Evolutionary conservation across 495 filamentous ascomycete genomes (phyloP).

Genomic region (Bombardia bombarda): DNA sequence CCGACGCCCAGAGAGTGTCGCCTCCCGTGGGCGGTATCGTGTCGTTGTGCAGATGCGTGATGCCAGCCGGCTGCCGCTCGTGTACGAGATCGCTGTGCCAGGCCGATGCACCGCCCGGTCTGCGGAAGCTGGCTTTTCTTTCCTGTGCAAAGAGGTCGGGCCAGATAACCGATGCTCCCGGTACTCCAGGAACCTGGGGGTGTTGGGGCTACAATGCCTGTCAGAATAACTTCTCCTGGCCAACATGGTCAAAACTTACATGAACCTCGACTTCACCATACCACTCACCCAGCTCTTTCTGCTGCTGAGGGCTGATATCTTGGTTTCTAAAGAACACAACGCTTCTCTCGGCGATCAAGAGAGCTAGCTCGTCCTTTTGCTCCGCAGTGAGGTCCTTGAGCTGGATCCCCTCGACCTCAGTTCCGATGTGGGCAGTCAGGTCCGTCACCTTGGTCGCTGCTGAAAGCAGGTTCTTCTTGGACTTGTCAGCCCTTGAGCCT

Average conservation of each 20-base stretch:
- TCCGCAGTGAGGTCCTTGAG: constrained; percentile 59
- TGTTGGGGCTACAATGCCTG: constrained; percentile 50
- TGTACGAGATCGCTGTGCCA: constrained; percentile 70
- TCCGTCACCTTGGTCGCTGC: constrained; percentile 60
- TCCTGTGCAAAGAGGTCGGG: constrained; percentile 55
- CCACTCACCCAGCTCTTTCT: constrained; percentile 56
- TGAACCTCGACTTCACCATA: constrained; percentile 63
- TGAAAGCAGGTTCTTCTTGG: constrained; percentile 55
- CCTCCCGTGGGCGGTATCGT: constrained; percentile 58
- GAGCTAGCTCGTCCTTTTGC: constrained; percentile 63
- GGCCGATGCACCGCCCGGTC: constrained; percentile 53
- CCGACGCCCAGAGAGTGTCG: constrained; percentile 66
- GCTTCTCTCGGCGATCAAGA: constrained; percentile 63
- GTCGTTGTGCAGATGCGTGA: constrained; percentile 63
- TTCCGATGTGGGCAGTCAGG: constrained; percentile 60
- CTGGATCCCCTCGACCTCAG: constrained; percentile 62
- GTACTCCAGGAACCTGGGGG: constrained; percentile 58
- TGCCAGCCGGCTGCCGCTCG: constrained; percentile 60
- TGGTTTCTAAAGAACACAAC: constrained; percentile 74
- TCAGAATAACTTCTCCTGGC: not conserved
- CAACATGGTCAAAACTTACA: constrained; percentile 30
- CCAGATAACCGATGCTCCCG: constrained; percentile 61
- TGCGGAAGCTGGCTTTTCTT: constrained; percentile 46
- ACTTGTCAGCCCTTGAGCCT: constrained; percentile 56
- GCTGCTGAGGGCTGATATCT: constrained; percentile 60